Base-by-base conservation (phyloP, 2,329 filamentous ascomycete species). In the Diaporthe nobilis region DNA sequence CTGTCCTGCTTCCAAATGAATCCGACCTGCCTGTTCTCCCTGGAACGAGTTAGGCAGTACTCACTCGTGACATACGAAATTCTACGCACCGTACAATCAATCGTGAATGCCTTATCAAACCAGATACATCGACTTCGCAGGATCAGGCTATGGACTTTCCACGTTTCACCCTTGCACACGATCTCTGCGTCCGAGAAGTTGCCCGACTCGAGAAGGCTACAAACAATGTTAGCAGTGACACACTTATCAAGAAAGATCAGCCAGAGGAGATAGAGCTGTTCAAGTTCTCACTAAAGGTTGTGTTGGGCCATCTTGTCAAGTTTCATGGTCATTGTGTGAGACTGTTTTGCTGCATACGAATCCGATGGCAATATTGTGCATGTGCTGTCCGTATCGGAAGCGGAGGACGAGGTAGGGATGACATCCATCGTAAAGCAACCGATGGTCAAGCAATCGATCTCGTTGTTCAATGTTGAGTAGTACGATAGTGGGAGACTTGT, bases 111-210 rank as follows among this genome's bases (percentile, higher is more conserved):
- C 10, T 39, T 47, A 7, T 49, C 37, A 22, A 75, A 75, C 57
- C 57, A 72, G 6, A 17, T 9, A 34, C 58, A 55, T 22, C 67
- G n/a, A 12, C 15, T 51, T 12, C 17, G 25, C 2, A 75, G 15
- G 25, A 72, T 49, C 13, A 47, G 0, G 12, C 51, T 58, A 10
- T 75, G 73, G 0, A 57, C 57, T 1, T 67, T 75, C 58, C 49
- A 72, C 2, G 13, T n/a, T 1, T 8, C 22, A 10, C 37, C 67
- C 0, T 58, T 22, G 73, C 73, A 72, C 8, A 28, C 12, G 39
- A 75, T 67, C 22, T 72, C 73, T 3, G 55, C 58, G 15, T 75
- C 73, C 2, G 67, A 13, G 2, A 47, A 60, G 12, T 65, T 42
- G 3, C 73, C 73, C 22, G 73, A 25, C 4, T 39, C 3, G 2